These are phyloP conservation scores for Warburgia ugandensis DNA, from an alignment of 164 flowering plant genomes.

Conservation along the genomic window DNA sequence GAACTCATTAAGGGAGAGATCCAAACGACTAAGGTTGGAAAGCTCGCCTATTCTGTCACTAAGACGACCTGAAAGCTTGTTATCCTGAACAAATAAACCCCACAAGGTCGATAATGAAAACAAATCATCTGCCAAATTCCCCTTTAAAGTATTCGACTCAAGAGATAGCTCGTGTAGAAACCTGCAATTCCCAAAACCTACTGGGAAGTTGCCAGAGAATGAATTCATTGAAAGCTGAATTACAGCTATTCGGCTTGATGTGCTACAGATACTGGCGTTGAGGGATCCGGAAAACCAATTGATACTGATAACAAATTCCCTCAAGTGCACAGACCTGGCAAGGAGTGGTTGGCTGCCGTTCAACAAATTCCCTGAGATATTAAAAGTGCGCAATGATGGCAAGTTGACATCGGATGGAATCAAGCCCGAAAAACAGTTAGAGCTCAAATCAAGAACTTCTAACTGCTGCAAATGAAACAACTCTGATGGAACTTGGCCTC, in stretches of 20 bases:
- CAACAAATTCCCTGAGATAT: conserved; percentile 57
- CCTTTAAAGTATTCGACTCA: conserved; percentile 47
- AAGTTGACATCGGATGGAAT: conserved; percentile 30
- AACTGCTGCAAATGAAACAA: conserved; percentile 48
- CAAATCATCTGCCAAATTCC: conserved; percentile 45
- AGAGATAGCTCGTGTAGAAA: conserved; percentile 38
- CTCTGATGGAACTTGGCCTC: conserved; percentile 43
- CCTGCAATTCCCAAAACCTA: conserved; percentile 43
- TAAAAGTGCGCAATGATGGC: conserved; percentile 28
- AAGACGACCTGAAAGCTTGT: conserved; percentile 53
- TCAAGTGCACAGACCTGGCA: conserved; percentile 29
- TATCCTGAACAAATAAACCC: conserved; percentile 39
- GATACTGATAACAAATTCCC: conserved; percentile 45
- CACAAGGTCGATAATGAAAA: conserved; percentile 45
- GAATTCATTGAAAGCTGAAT: conserved; percentile 54
- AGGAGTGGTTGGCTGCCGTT: conserved; percentile 32
- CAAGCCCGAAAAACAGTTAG: conserved; percentile 42
- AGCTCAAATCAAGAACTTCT: conserved; percentile 64
- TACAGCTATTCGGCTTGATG: conserved; percentile 27
- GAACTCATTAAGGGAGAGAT: conserved; percentile 42
- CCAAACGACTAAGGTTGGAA: conserved; percentile 38
- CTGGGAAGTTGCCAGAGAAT: conserved; percentile 37
- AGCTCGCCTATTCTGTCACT: conserved; percentile 44
- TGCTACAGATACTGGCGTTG: conserved; percentile 33
- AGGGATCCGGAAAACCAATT: conserved; percentile 52